Base-by-base conservation (phyloP, 192 early-diverging fungal species). In the Podochytrium sp. region DNA sequence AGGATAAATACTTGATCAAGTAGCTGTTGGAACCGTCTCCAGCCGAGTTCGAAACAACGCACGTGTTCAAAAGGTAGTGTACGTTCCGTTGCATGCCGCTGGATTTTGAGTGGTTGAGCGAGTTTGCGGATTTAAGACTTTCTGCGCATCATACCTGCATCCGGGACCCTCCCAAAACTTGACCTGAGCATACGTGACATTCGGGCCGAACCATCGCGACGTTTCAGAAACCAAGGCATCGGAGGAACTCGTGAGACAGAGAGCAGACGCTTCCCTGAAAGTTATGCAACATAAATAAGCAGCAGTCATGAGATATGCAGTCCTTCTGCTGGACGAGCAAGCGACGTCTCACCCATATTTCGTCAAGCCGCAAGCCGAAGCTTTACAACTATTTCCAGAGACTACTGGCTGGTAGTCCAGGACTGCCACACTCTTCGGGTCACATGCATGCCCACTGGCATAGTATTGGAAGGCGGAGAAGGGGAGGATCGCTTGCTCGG, bases 121-220 rank as follows among this genome's bases (percentile, higher is more conserved):
- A n/a, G n/a, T n/a, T n/a, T 47, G 43, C 43, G 43, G n/a, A 20
- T 47, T 10, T 16, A 20, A 16, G n/a, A 47, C 43, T 16, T 16
- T 47, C 43, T 16, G n/a, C n/a, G 12, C 10, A 47, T 47, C 43
- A 47, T 20, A 47, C 10, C 23, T 23, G 52, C 52, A 55, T 7
- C 52, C 52, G 7, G 52, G 52, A 7, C 52, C 52, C 23, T 55
- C 30, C 52, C 52, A 55, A 23, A 55, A 55, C 52, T 55, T 55
- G 7, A 55, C 52, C 30, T 55, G 52, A 6, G 52, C 52, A 55
- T 55, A 55, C 7, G 10, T 10, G 5, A 55, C 52, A 55, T 55
- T 55, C 25, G 7, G 7, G 7, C 52, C 52, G 30, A 55, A 55
- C 12, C 20, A 25, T 27, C 52, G 20, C 23, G 52, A 55, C 5